Conservation (phyloP, 2,329 filamentous ascomycete genomes). For the Arthrobotrys pseudoclavata region DNA sequence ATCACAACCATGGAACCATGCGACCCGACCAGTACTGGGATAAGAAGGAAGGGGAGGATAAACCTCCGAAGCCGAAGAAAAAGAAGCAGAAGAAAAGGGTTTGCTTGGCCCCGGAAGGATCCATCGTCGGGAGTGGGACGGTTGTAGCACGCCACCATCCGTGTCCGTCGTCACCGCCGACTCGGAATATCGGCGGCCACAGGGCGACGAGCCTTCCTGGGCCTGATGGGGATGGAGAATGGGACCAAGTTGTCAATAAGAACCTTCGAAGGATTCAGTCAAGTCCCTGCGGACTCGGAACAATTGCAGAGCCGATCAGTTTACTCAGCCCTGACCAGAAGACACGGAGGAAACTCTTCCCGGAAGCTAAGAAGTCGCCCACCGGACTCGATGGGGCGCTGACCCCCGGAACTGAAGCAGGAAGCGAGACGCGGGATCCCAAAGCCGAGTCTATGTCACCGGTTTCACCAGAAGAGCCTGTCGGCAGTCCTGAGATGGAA, state of each 20-base stretch:
- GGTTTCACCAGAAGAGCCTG: conserved; percentile 61
- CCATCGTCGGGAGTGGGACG: conserved; percentile 5
- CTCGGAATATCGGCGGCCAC: conserved; percentile 57
- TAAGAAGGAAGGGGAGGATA: conserved; percentile 65
- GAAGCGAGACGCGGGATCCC: conserved; percentile 64
- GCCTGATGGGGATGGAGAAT: conserved; percentile 59
- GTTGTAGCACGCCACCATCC: conserved; percentile 31
- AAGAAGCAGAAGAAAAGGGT: conserved; percentile 57
- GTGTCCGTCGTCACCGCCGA: conserved; percentile 47
- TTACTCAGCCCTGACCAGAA: conserved; percentile 57
- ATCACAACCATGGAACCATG: conserved; percentile 87
- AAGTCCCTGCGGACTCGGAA: conserved; percentile 69
- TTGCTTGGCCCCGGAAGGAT: conserved; percentile 47
- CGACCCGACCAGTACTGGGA: conserved; percentile 86
- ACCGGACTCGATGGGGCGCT: conserved; percentile 43
- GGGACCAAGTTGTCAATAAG: conserved; percentile 67
- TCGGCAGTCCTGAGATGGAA: conserved; percentile 63
- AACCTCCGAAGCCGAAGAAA: conserved; percentile 62
- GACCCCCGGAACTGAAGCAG: conserved; percentile 44
- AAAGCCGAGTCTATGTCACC: conserved; percentile 67
- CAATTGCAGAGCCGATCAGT: conserved; percentile 48
- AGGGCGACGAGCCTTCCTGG: conserved; percentile 60
- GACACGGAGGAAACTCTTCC: conserved; percentile 55
- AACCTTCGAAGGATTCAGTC: conserved; percentile 73
- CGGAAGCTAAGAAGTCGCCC: conserved; percentile 44